Conservation (phyloP, 129 eudicot species). For the Dittrichia graveolens region DNA sequence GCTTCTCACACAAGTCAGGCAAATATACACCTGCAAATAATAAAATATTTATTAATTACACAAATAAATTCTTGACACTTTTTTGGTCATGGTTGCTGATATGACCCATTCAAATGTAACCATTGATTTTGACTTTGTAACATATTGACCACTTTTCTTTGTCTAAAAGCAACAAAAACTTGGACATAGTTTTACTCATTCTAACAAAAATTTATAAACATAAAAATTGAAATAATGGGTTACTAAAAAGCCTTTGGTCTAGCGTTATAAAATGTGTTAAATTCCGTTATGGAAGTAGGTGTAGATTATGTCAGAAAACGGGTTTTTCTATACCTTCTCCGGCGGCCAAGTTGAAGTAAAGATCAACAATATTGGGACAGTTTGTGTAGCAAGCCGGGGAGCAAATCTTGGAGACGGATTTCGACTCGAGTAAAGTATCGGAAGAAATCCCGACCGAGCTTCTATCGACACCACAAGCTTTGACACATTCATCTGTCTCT, state of each 20-base stretch:
- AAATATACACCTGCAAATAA: conserved; percentile 60
- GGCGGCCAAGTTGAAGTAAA: conserved; percentile 78
- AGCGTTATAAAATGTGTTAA: too few relatives aligned
- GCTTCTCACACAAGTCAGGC: conserved; percentile 68
- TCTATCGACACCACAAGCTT: conserved; percentile 73
- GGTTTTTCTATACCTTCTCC: conserved; percentile 65
- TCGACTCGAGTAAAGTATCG: conserved; percentile 63
- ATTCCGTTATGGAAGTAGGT: too few relatives aligned
- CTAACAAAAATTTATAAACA: too few relatives aligned
- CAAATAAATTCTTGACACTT: not conserved
- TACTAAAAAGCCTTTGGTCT: too few relatives aligned
- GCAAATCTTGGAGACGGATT: conserved; percentile 62
- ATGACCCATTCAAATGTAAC: conserved; percentile 26
- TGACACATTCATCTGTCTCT: conserved; percentile 70
- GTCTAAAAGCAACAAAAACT: not conserved
- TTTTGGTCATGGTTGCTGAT: conserved; percentile 11
- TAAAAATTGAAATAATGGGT: too few relatives aligned
- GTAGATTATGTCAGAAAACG: not conserved
- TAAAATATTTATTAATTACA: not conserved
- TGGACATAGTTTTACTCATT: too few relatives aligned
- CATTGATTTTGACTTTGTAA: conserved; percentile 20
- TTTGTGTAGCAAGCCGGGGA: conserved; percentile 67
- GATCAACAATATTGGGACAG: conserved; percentile 86
- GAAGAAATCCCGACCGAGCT: conserved; percentile 66
- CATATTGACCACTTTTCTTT: not conserved